phyloP scores from a whole-genome alignment of 345 rosid genomes.

The Rhodamnia argentea region DNA sequence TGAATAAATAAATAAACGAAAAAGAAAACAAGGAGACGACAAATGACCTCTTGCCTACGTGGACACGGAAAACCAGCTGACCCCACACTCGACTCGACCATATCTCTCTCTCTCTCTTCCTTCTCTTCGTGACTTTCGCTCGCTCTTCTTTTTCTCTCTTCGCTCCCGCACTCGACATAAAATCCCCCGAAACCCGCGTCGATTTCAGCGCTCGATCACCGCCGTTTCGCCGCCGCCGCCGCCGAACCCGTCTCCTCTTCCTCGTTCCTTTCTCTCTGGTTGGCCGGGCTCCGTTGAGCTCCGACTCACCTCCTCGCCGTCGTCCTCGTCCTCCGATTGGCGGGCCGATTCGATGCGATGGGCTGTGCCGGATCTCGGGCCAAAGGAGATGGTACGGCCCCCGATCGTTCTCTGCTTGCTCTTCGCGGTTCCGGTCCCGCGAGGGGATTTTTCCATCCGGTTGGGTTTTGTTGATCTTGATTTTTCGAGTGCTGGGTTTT shows the following conservation, averaged over 20 bases:
- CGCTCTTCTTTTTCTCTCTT: background rate
- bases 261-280: background rate
- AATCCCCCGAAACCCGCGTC: background rate
- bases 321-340: background rate
- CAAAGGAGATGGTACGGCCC: slow-evolving; percentile 3
- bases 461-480: background rate
- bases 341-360: slow-evolving; percentile 1
- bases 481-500: background rate
- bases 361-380: slow-evolving; percentile 14
- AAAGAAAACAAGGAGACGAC: background rate
- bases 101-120: background rate
- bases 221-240: background rate
- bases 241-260: background rate
- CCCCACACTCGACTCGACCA: background rate
- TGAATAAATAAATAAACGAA: background rate
- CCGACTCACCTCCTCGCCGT: background rate
- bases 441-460: background rate
- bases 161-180: background rate
- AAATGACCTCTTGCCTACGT: background rate
- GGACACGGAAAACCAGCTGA: background rate
- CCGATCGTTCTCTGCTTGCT: background rate
- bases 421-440: background rate
- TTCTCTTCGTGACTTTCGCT: background rate
- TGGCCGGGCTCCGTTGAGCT: background rate
- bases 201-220: background rate